These are phyloP conservation scores for Immersiporthe knoxdaviesiana DNA, from an alignment of 2,329 filamentous ascomycete genomes.

Conservation along the genomic window DNA sequence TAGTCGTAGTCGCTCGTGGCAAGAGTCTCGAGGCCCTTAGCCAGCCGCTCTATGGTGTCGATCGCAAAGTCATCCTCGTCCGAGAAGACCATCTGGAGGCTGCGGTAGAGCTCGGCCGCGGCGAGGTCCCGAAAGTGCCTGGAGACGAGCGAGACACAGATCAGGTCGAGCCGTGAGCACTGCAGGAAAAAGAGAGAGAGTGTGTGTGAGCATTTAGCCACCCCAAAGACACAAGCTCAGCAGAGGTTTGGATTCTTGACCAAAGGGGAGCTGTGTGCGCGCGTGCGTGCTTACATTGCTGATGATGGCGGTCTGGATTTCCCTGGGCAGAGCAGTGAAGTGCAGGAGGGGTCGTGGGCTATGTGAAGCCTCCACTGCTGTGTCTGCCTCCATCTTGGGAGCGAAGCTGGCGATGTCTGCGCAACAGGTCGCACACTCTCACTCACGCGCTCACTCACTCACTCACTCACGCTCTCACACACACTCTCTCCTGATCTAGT, in stretches of 20 bases:
- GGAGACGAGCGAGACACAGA: constrained; percentile 62
- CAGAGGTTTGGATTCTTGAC: neutral
- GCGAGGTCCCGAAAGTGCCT: constrained; percentile 61
- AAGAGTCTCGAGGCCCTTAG: constrained; percentile 63
- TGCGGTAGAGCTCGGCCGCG: constrained; percentile 61
- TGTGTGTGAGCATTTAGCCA: constrained; percentile 25
- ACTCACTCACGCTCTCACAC: too few species aligned
- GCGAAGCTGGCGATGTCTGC: neutral
- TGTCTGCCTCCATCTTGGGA: constrained; percentile 25
- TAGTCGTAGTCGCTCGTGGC: constrained; percentile 67
- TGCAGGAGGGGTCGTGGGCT: constrained; percentile 37
- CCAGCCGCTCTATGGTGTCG: constrained; percentile 61
- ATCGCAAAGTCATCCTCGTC: constrained; percentile 58
- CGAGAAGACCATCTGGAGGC: constrained; percentile 64
- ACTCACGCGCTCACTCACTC: too few species aligned
- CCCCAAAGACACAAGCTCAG: neutral
- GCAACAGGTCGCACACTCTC: constrained; percentile 2
- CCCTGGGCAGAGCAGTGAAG: constrained; percentile 50
- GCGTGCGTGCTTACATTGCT: constrained; percentile 44
- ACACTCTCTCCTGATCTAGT: neutral
- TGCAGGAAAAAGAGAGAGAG: constrained; percentile 38
- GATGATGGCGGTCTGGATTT: constrained; percentile 54
- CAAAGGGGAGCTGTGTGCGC: neutral
- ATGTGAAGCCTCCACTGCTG: constrained; percentile 12
- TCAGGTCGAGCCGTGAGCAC: constrained; percentile 57